phyloP scores from a whole-genome alignment of 495 filamentous ascomycete species.

The Achaetomiella virescens region DNA sequence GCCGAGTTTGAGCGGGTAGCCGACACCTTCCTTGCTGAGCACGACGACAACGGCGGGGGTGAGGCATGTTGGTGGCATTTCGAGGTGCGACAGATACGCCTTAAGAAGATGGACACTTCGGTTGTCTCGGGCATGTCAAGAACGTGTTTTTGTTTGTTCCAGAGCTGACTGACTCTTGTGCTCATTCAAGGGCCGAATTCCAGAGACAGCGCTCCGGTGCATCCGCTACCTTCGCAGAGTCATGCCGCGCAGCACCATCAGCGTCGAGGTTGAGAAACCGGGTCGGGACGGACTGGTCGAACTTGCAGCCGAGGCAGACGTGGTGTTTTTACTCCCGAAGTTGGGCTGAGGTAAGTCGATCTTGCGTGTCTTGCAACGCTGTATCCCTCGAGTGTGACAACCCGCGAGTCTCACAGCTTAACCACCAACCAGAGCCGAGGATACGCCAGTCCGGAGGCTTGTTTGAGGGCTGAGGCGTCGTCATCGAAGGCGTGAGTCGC shows the following conservation, averaged over 20 bases:
- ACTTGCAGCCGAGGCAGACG: conserved; percentile 57
- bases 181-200: conserved; percentile 54
- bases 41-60: background rate
- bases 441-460: conserved; percentile 28
- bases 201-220: conserved; percentile 56
- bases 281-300: conserved; percentile 52
- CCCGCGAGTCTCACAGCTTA: conserved; percentile 1
- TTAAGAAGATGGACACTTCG: background rate
- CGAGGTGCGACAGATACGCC: conserved; percentile 45
- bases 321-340: conserved; percentile 65
- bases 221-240: conserved; percentile 49
- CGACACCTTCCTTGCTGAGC: conserved; percentile 1
- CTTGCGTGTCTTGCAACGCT: background rate
- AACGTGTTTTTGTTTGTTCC: background rate
- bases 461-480: conserved; percentile 28
- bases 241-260: conserved; percentile 47
- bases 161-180: background rate
- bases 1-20: conserved; percentile 44
- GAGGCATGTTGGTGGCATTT: conserved; percentile 64
- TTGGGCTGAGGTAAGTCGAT: conserved; percentile 57
- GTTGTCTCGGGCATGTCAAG: background rate
- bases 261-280: conserved; percentile 68
- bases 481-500: conserved; percentile 27
- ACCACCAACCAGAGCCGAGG: conserved; percentile 25
- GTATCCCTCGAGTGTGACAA: background rate